These are phyloP conservation scores for Mycena maculata DNA, from an alignment of 768 basidiomycete species.

Conservation along the genomic window DNA sequence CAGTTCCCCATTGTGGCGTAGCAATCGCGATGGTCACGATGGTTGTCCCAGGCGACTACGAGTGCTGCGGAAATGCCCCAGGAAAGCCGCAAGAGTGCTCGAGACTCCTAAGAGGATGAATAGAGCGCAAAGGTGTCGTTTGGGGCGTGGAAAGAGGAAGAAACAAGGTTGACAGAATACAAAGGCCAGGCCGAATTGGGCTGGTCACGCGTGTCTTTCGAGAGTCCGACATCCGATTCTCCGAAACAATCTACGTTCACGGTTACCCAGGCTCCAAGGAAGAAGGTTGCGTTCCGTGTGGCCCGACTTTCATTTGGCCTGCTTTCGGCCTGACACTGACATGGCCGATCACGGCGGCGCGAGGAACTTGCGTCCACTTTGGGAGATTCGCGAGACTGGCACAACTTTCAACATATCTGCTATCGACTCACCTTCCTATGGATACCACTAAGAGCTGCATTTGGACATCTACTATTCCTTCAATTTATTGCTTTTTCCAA, in stretches of 20 bases:
- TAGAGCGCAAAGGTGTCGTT: background rate
- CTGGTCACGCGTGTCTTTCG: background rate
- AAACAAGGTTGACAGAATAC: constrained; percentile 1
- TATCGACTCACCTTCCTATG: background rate
- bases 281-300: constrained; percentile 11
- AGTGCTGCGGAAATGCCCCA: background rate
- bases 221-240: background rate
- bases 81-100: background rate
- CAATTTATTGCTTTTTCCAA: too few relatives aligned
- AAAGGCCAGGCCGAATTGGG: constrained; percentile 13
- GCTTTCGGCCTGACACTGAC: constrained; percentile 14
- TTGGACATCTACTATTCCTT: background rate
- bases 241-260: too few relatives aligned
- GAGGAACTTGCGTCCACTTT: background rate
- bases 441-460: background rate
- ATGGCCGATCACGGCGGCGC: constrained; percentile 19
- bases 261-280: constrained; percentile 11
- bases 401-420: constrained; percentile 11
- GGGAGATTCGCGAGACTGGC: too few relatives aligned
- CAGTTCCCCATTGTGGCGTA: constrained; percentile 31
- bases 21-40: background rate
- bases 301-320: constrained; percentile 16
- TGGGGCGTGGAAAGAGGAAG: background rate
- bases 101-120: background rate
- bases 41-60: background rate